Evolutionary conservation across 805 yeast species (phyloP).

Genomic region (Starmera caribaea): DNA sequence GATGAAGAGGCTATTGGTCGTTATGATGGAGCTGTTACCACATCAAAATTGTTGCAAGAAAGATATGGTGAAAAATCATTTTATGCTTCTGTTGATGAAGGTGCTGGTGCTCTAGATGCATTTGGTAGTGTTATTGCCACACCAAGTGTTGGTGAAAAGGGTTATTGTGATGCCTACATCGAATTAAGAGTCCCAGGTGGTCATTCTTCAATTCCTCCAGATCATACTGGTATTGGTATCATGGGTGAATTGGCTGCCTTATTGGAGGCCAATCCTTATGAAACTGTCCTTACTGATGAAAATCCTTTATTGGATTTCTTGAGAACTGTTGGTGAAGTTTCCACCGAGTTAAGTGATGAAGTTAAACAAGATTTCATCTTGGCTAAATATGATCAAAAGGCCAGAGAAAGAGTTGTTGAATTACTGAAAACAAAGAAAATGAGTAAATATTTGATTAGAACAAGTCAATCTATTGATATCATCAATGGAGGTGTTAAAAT

Average conservation of each 20-base stretch:
- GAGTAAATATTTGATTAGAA: constrained; percentile 35
- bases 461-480: constrained; percentile 62
- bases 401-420: constrained; percentile 25
- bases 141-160: constrained; percentile 54
- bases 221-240: constrained; percentile 72
- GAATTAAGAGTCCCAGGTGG: constrained; percentile 58
- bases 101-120: constrained; percentile 27
- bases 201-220: constrained; percentile 70
- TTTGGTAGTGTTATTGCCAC: constrained; percentile 33
- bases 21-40: constrained; percentile 41
- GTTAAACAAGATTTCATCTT: constrained; percentile 18
- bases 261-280: constrained; percentile 46
- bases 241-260: constrained; percentile 45
- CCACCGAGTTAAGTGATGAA: constrained; percentile 5
- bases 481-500: constrained; percentile 62
- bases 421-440: constrained; percentile 7
- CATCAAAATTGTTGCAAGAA: constrained; percentile 34
- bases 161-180: constrained; percentile 43
- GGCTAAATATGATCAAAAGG: constrained; percentile 24
- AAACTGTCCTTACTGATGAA: constrained; percentile 31
- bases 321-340: constrained; percentile 15
- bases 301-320: constrained; percentile 52
- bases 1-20: constrained; percentile 69
- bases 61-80: constrained; percentile 51
- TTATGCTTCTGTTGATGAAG: constrained; percentile 60